A percentile compares a stretch with the other conserved stretches of the same genome.
Conservation (phyloP, 1,284 basidiomycete genomes). For the Tilletia indica region DNA sequence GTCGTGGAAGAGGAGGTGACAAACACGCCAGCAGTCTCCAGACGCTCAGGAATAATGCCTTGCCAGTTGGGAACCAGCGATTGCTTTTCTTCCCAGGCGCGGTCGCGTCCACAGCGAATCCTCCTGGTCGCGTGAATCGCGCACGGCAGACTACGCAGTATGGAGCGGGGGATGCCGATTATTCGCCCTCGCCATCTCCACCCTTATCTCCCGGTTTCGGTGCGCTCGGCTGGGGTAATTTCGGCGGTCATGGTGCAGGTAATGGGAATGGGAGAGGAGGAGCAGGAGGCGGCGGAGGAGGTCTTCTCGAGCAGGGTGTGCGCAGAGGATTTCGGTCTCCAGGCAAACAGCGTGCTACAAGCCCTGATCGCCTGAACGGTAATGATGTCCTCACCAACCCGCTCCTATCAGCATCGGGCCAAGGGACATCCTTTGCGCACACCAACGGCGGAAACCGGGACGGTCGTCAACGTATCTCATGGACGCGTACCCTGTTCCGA, state of each 20-base stretch:
- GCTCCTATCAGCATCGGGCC: background rate
- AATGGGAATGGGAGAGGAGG: no score
- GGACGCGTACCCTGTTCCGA: constrained; percentile 50
- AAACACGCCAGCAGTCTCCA: constrained; percentile 13
- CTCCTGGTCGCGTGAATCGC: background rate
- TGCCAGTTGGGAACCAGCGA: constrained; percentile 2
- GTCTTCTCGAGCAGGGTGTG: background rate
- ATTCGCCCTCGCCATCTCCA: constrained; percentile 5
- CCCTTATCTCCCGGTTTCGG: background rate
- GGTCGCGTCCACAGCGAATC: background rate
- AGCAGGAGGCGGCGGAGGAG: no score
- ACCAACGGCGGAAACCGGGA: background rate
- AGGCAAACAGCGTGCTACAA: background rate
- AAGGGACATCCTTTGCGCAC: background rate
- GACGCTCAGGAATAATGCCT: constrained; percentile 12
- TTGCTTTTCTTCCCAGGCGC: constrained; percentile 9
- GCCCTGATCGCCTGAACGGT: background rate
- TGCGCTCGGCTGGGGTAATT: background rate
- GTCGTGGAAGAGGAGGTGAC: background rate
- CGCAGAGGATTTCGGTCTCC: background rate
- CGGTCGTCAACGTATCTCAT: constrained; percentile 19
- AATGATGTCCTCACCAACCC: background rate
- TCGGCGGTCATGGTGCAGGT: background rate
- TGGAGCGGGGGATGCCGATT: constrained; percentile 6
- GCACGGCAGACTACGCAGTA: constrained; percentile 5